Evolutionary conservation across 179 eudicot genomes (phyloP), one percentile per base, ranked within the genome.

Genomic region (Beta macrorhiza): DNA sequence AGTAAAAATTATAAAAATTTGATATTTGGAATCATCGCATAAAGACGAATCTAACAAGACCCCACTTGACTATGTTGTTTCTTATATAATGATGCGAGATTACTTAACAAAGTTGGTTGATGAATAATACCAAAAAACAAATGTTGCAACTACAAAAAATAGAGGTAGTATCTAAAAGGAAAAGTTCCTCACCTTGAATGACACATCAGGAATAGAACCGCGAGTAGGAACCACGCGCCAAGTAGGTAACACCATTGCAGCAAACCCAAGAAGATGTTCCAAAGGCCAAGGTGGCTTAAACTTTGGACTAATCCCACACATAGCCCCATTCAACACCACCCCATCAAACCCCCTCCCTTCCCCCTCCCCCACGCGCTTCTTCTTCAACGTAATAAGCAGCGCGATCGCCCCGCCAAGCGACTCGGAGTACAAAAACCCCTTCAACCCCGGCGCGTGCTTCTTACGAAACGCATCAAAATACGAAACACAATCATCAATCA

Each of bases 211-310:
- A 3, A 95, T 86, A 22, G 95, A 90, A 1, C 99, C 99, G 74
- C 95, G 93, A 11, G 99, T 95, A 42, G 99, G 97, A 11, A 95
- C 89, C 53, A 95, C 91, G 62, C 84, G 91, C 99, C 99, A 95
- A 9, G 97, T 93, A 0, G 98, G 98, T 51, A 87, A 63, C 37
- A 93, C 57, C 37, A 87, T 85, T 9, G 97, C 97, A 20, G 86
- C 97, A 1, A 91, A 1, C 14, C 91, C 88, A 7, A 95, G 89
- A 9, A 95, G 85, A 47, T 95, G 89, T 79, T 95, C 99, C 73
- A 95, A 52, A 57, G 99, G 99, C 99, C 99, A 95, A 72, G 93
- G 92, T 49, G 99, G 99, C 88, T 93, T 95, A 80, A 88, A 90
- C 88, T 95, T 95, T 8, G 80, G 83, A 65, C 99, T 95, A 65